Conservation (phyloP, 768 basidiomycete species). For the Serpula lacrymans region DNA sequence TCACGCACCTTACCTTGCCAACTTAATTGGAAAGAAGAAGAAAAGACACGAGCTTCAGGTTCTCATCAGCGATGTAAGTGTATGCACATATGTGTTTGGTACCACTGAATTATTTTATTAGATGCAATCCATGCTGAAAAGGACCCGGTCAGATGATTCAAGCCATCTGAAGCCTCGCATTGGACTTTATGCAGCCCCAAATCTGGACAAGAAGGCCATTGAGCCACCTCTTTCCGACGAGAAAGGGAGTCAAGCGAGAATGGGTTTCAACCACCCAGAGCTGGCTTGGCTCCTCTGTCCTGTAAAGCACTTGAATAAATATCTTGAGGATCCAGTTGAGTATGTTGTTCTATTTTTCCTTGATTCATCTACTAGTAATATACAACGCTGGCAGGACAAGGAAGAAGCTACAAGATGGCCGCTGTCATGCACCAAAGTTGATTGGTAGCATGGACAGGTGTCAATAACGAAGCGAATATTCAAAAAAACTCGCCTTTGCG, state of each 20-base stretch:
- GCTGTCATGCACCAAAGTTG: too few relatives aligned
- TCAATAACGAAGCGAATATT: too few relatives aligned
- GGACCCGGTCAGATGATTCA: background rate
- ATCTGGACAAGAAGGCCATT: background rate
- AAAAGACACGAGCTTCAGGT: background rate
- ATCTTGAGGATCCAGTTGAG: constrained; percentile 2
- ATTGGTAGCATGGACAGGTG: too few relatives aligned
- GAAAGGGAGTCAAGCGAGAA: background rate
- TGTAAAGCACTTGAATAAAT: background rate
- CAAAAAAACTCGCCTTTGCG: too few relatives aligned
- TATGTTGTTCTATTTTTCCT: background rate
- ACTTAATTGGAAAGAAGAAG: background rate
- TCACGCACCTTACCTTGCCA: background rate
- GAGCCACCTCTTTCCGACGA: constrained; percentile 1
- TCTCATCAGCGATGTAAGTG: background rate
- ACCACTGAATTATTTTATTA: background rate
- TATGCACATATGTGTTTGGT: background rate
- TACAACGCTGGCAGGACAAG: too few relatives aligned
- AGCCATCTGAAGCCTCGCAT: background rate
- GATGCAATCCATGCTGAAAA: constrained; percentile 2
- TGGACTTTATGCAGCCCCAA: background rate
- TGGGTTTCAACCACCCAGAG: constrained; percentile 5
- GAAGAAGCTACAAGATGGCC: too few relatives aligned
- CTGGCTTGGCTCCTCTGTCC: constrained; percentile 1
- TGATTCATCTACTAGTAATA: too few relatives aligned